Conservation (phyloP, 495 filamentous ascomycete genomes). For the Pseudomonodictys pantanalensis region DNA sequence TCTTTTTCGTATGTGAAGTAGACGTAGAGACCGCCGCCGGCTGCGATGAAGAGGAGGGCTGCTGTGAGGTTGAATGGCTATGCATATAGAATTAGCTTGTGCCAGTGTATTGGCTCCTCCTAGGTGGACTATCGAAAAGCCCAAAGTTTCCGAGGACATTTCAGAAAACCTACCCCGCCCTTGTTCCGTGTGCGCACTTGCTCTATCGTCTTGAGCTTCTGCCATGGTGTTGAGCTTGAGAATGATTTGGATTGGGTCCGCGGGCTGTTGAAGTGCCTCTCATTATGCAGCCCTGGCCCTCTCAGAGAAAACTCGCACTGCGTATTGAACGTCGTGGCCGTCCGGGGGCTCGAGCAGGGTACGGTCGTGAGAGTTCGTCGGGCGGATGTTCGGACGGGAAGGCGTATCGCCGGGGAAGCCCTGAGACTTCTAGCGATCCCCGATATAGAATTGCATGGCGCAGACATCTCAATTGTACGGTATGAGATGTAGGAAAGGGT, state of each 20-base stretch:
- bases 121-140: neutral
- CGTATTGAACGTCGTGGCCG: neutral
- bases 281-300: neutral
- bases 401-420: slow-evolving; percentile 2
- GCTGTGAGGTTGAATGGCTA: slow-evolving; percentile 90
- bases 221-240: slow-evolving; percentile 18
- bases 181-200: slow-evolving; percentile 25
- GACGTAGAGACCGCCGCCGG: slow-evolving; percentile 71
- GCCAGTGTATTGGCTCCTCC: neutral
- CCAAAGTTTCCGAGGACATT: neutral
- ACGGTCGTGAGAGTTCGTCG: slow-evolving; percentile 14
- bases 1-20: slow-evolving; percentile 92
- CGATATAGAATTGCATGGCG: slow-evolving; percentile 22
- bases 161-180: slow-evolving; percentile 23
- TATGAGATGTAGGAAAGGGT: neutral
- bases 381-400: slow-evolving; percentile 2
- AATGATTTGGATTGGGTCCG: slow-evolving; percentile 2
- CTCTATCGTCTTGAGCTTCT: slow-evolving; percentile 29
- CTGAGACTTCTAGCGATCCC: slow-evolving; percentile 1
- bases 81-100: neutral
- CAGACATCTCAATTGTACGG: slow-evolving; percentile 17
- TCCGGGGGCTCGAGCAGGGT: neutral
- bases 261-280: neutral
- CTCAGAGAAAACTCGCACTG: neutral
- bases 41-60: slow-evolving; percentile 76